These are phyloP conservation scores for Notholithocarpus densiflorus DNA, from an alignment of 306 rosid genomes.

Conservation along the genomic window DNA sequence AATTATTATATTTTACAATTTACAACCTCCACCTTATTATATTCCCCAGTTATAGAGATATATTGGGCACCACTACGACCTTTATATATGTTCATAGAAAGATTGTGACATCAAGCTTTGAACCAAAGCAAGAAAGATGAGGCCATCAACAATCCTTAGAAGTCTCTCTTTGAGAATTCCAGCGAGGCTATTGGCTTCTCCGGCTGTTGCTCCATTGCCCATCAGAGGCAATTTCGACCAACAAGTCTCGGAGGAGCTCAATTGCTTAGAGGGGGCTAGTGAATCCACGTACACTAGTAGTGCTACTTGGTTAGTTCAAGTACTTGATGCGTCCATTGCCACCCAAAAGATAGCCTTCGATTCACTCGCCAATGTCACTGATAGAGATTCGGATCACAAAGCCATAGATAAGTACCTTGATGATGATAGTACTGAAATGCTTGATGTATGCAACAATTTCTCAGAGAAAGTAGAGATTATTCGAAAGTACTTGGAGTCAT, in stretches of 20 bases:
- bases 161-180: slow-evolving; percentile 31
- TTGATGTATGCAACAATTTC: slow-evolving; percentile 41
- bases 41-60: not conserved
- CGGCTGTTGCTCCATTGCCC: slow-evolving; percentile 29
- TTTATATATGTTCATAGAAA: too few relatives aligned
- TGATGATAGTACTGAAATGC: slow-evolving; percentile 31
- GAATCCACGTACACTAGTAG: not conserved
- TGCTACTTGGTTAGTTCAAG: slow-evolving; percentile 13
- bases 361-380: slow-evolving; percentile 13
- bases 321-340: slow-evolving; percentile 39
- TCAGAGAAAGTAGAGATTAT: slow-evolving; percentile 29
- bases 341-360: slow-evolving; percentile 40
- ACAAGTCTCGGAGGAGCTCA: slow-evolving; percentile 28
- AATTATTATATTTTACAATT: not conserved
- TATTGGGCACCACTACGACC: not conserved
- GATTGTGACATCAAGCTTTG: too few relatives aligned
- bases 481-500: slow-evolving; percentile 17
- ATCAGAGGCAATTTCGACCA: slow-evolving; percentile 24
- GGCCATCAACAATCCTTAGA: slow-evolving; percentile 30
- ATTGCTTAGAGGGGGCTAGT: slow-evolving; percentile 5
- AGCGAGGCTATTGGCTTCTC: not conserved
- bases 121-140: not conserved
- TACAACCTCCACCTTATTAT: not conserved
- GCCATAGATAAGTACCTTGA: slow-evolving; percentile 38
- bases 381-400: slow-evolving; percentile 7